These are phyloP conservation scores for Metschnikowia kunwiensis DNA, from an alignment of 805 yeast genomes.

Conservation along the genomic window DNA sequence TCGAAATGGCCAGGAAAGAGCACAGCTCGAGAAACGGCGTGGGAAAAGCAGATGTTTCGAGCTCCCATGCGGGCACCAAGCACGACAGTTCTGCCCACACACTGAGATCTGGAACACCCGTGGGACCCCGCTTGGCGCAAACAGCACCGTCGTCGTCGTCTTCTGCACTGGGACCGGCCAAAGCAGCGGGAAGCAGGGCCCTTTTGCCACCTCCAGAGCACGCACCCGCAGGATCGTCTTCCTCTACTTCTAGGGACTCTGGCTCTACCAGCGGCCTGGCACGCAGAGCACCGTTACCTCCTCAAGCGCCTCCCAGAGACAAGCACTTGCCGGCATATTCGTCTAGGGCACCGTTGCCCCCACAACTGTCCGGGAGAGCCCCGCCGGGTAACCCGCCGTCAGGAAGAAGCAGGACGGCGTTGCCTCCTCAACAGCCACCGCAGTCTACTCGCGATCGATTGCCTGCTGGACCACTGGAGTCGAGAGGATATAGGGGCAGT, in stretches of 20 bases:
- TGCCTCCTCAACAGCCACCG: slow-evolving; percentile 24
- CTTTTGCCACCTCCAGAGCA: slow-evolving; percentile 29
- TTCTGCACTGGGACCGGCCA: neutral
- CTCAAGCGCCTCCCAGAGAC: slow-evolving; percentile 18
- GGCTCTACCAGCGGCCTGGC: too few species aligned
- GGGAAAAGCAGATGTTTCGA: neutral
- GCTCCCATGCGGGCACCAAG: neutral
- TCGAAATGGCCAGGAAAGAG: slow-evolving; percentile 25
- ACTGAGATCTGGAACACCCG: slow-evolving; percentile 3
- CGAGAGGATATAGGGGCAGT: slow-evolving; percentile 10
- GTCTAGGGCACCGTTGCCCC: slow-evolving; percentile 12
- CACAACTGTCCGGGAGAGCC: slow-evolving; percentile 8
- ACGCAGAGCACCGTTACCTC: slow-evolving; percentile 26
- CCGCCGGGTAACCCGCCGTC: neutral
- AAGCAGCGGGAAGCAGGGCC: slow-evolving; percentile 10
- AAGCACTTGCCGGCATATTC: neutral
- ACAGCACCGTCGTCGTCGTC: slow-evolving; percentile 4
- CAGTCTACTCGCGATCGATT: too few species aligned
- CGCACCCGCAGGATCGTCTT: too few species aligned
- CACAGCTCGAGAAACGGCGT: slow-evolving; percentile 11
- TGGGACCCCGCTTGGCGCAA: neutral
- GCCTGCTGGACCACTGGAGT: slow-evolving; percentile 4
- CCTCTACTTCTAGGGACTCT: too few species aligned
- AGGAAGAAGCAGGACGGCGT: slow-evolving; percentile 18
- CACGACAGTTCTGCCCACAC: slow-evolving; percentile 1